Conservation (phyloP, 495 filamentous ascomycete species). For the Venustampulla echinocandica region DNA sequence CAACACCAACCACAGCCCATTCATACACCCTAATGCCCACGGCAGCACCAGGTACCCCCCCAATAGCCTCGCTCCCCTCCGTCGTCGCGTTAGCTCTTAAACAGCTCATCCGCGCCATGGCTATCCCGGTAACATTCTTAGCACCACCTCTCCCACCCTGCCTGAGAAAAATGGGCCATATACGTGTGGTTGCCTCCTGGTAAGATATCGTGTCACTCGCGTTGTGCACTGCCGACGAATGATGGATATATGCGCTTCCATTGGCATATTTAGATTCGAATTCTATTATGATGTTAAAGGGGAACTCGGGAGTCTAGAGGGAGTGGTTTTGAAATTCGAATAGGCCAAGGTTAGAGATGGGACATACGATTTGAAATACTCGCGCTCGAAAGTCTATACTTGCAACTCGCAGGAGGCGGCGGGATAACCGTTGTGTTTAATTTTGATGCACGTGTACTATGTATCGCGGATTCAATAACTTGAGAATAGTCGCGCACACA, state of each 20-base stretch:
- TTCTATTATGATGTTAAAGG: neutral
- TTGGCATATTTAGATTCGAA: neutral
- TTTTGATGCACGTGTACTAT: too few relatives aligned
- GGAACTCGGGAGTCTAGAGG: too few relatives aligned
- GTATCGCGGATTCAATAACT: neutral
- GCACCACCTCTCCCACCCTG: neutral
- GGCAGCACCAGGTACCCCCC: constrained; percentile 5
- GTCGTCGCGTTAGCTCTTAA: constrained; percentile 5
- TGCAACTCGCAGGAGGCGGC: neutral
- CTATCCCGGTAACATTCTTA: neutral
- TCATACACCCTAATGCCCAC: neutral
- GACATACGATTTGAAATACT: neutral
- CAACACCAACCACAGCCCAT: constrained; percentile 1
- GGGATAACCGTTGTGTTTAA: neutral
- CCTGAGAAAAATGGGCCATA: neutral
- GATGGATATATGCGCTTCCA: neutral
- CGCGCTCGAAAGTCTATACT: neutral
- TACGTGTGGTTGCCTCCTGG: constrained; percentile 1
- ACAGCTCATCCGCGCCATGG: neutral
- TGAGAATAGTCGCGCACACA: neutral
- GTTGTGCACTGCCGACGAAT: constrained; percentile 1
- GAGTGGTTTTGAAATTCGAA: too few relatives aligned
- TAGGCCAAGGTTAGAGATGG: neutral
- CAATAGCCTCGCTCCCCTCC: constrained; percentile 4
- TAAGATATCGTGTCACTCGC: constrained; percentile 3